Percentiles rank a stretch among this genome's conserved stretches.
Conservation (phyloP, 179 eudicot genomes). For the Nepenthes alata region DNA sequence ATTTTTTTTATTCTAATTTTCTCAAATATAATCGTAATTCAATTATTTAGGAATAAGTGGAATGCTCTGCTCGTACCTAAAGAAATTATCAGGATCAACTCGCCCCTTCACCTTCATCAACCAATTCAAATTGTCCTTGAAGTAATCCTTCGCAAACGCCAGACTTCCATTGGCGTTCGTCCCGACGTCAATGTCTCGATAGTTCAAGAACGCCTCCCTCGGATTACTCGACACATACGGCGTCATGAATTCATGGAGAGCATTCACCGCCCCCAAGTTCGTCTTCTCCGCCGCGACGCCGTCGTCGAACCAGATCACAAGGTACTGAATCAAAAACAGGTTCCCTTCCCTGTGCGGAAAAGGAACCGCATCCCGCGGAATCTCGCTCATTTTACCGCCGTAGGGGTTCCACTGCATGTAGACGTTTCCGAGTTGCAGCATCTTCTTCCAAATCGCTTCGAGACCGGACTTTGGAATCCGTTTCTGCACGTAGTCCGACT, state of each 20-base stretch:
- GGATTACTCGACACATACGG: slow-evolving; percentile 28
- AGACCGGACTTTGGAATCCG: slow-evolving; percentile 16
- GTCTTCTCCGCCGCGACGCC: background rate
- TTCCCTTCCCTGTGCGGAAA: slow-evolving; percentile 26
- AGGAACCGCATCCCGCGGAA: slow-evolving; percentile 10
- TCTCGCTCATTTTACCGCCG: slow-evolving; percentile 19
- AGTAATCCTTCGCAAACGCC: slow-evolving; percentile 7
- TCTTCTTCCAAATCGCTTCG: slow-evolving; percentile 21
- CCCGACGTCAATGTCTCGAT: slow-evolving; percentile 26
- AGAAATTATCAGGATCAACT: slow-evolving; percentile 32
- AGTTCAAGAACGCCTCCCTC: slow-evolving; percentile 30
- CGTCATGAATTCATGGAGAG: slow-evolving; percentile 16
- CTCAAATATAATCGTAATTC: too few species aligned
- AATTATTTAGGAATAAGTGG: slow-evolving; percentile 1
- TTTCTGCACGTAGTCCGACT: slow-evolving; percentile 21
- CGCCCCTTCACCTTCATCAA: slow-evolving; percentile 17
- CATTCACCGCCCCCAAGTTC: slow-evolving; percentile 1
- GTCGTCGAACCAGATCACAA: slow-evolving; percentile 13
- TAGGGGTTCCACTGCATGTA: slow-evolving; percentile 26
- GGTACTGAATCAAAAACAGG: slow-evolving; percentile 25
- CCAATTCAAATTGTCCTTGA: slow-evolving; percentile 18
- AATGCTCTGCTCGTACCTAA: slow-evolving; percentile 28
- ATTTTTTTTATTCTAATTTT: too few species aligned
- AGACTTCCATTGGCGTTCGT: slow-evolving; percentile 7
- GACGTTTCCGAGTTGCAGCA: slow-evolving; percentile 13